Conservation (phyloP, 164 flowering plant species). For the Aristolochia californica region DNA sequence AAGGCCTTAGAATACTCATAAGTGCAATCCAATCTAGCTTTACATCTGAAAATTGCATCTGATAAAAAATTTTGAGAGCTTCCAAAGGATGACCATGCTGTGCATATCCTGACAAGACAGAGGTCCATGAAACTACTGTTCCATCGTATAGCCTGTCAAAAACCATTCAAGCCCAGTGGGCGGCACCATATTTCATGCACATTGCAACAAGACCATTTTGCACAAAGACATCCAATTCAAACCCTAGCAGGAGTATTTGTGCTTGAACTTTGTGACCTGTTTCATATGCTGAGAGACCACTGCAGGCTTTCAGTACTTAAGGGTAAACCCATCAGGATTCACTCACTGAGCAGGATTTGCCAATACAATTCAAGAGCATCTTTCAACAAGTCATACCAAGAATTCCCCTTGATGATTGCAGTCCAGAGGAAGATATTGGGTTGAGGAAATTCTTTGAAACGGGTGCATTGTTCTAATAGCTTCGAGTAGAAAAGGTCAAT, state of each 20-base stretch:
- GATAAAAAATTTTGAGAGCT: slow-evolving; percentile 19
- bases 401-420: slow-evolving; percentile 52
- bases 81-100: slow-evolving; percentile 24
- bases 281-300: slow-evolving; percentile 4
- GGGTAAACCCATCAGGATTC: slow-evolving; percentile 25
- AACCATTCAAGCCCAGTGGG: slow-evolving; percentile 10
- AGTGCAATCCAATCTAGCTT: slow-evolving; percentile 23
- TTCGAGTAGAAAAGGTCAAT: slow-evolving; percentile 17
- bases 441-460: slow-evolving; percentile 25
- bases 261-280: slow-evolving; percentile 14
- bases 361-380: slow-evolving; percentile 40
- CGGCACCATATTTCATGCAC: slow-evolving; percentile 19
- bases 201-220: slow-evolving; percentile 28
- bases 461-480: slow-evolving; percentile 16
- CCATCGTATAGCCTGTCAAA: slow-evolving; percentile 17
- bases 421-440: slow-evolving; percentile 71
- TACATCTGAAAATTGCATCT: slow-evolving; percentile 15
- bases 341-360: slow-evolving; percentile 38
- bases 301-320: slow-evolving; percentile 24
- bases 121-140: slow-evolving; percentile 28
- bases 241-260: slow-evolving; percentile 20
- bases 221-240: slow-evolving; percentile 29
- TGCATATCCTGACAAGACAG: slow-evolving; percentile 23
- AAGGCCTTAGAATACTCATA: slow-evolving; percentile 24
- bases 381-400: slow-evolving; percentile 26